A percentile compares a stretch with the other conserved stretches of the same genome.
Evolutionary conservation across 2,329 filamentous ascomycete species (phyloP).

Genomic region (Botrytis fragariae): DNA sequence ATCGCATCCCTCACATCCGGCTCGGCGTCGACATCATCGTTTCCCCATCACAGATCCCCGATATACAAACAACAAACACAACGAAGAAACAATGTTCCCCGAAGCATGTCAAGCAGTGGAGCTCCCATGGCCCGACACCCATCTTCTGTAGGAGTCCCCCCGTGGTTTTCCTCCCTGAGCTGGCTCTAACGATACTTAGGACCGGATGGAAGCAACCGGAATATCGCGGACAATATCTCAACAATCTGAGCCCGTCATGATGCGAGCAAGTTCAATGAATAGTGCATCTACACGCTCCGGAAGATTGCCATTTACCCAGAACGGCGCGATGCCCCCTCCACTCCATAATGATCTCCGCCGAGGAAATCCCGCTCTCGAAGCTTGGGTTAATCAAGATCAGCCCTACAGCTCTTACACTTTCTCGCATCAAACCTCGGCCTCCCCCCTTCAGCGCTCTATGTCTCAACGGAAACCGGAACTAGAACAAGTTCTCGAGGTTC

Average conservation of each 20-base stretch:
- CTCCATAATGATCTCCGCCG: constrained; percentile 29
- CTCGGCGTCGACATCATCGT: constrained; percentile 21
- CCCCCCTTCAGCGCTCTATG: constrained; percentile 25
- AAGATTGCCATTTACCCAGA: constrained; percentile 34
- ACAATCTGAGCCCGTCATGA: constrained; percentile 35
- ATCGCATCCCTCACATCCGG: constrained; percentile 27
- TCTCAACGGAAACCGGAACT: constrained; percentile 31
- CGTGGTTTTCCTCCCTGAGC: constrained; percentile 22
- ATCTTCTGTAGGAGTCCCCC: constrained; percentile 33
- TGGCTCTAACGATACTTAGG: constrained; percentile 34
- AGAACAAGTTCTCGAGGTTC: constrained; percentile 34
- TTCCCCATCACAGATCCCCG: constrained; percentile 31
- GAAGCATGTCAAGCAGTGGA: constrained; percentile 36
- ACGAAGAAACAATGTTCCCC: constrained; percentile 32
- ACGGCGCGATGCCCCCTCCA: constrained; percentile 30
- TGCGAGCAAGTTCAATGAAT: constrained; percentile 33
- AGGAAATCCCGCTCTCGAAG: constrained; percentile 31
- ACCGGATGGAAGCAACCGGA: constrained; percentile 29
- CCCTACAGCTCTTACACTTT: constrained; percentile 32
- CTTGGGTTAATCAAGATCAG: constrained; percentile 34
- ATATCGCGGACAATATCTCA: constrained; percentile 33
- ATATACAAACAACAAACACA: constrained; percentile 33
- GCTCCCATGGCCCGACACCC: constrained; percentile 32
- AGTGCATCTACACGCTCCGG: constrained; percentile 30
- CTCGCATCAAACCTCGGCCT: constrained; percentile 26